Evolutionary conservation across 2,329 filamentous ascomycete genomes (phyloP).

Genomic region (Berkeleyomyces rouxiae): DNA sequence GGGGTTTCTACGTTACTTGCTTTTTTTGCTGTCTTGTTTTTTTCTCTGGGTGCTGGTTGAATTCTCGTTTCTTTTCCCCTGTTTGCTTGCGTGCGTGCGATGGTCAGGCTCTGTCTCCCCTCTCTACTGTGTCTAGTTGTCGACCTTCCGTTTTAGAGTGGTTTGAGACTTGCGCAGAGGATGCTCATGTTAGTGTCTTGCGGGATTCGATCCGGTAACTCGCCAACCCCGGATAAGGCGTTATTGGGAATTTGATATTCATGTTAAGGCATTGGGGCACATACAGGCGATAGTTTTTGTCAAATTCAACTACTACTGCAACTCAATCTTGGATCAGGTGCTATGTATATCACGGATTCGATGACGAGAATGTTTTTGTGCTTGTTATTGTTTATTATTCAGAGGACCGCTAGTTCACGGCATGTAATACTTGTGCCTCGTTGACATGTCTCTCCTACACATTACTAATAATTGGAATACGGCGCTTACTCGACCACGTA

Average conservation of each 20-base stretch:
- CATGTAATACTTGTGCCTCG: not conserved
- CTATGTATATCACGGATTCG: not conserved
- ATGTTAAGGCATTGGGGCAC: constrained; percentile 13
- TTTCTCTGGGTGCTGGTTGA: not conserved
- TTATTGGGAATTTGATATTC: constrained; percentile 14
- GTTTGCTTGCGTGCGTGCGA: not conserved
- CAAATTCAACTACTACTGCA: constrained; percentile 11
- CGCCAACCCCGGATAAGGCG: constrained; percentile 6
- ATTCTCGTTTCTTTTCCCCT: not conserved
- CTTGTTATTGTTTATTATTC: constrained; percentile 1
- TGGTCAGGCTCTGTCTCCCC: not conserved
- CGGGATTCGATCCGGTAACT: not conserved
- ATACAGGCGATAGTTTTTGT: constrained; percentile 13
- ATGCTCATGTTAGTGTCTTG: not conserved
- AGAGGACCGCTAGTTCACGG: not conserved
- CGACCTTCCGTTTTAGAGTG: not conserved
- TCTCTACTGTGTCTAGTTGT: not conserved
- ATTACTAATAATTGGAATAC: constrained; percentile 4
- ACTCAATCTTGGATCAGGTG: not conserved
- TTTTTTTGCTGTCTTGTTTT: not conserved
- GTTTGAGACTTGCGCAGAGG: not conserved
- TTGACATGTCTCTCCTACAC: constrained; percentile 3
- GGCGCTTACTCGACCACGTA: not conserved
- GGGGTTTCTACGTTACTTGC: not conserved
- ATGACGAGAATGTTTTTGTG: not conserved